These are phyloP conservation scores for Edaphochlamys debaryana DNA, from an alignment of 139 green algal species.

Conservation along the genomic window DNA sequence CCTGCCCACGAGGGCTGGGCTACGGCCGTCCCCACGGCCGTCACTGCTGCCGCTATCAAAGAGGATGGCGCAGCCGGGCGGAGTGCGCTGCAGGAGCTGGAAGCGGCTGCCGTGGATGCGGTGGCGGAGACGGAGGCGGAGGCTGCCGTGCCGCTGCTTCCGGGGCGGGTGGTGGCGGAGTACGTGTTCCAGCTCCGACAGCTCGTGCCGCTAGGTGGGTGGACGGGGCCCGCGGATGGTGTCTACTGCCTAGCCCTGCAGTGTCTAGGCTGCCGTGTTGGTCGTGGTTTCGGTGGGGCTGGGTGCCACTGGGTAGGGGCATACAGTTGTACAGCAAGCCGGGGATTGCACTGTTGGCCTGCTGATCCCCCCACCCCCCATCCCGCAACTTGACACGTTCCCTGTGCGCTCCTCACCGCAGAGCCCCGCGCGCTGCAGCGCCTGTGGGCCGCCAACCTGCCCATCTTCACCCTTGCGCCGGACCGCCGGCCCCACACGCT, in stretches of 20 bases:
- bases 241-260: too few species aligned
- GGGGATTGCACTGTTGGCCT: neutral
- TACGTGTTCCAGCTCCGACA: neutral
- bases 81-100: too few species aligned
- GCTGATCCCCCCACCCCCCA: neutral
- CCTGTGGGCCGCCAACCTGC: conserved; percentile 20
- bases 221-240: neutral
- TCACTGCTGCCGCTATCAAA: neutral
- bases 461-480: conserved; percentile 1
- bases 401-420: neutral
- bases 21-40: too few species aligned
- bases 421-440: conserved; percentile 4
- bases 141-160: too few species aligned
- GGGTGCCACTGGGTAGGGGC: too few species aligned
- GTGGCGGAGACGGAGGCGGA: too few species aligned
- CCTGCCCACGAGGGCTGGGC: neutral
- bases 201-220: conserved; percentile 30
- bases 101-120: too few species aligned
- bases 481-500: conserved; percentile 5
- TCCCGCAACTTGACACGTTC: too few species aligned
- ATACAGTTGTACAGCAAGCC: too few species aligned
- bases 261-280: neutral
- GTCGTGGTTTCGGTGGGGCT: too few species aligned
- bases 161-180: conserved; percentile 9
- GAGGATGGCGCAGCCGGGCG: neutral